phyloP scores from a whole-genome alignment of 2,329 filamentous ascomycete genomes.

The Biscogniauxia mediterranea region DNA sequence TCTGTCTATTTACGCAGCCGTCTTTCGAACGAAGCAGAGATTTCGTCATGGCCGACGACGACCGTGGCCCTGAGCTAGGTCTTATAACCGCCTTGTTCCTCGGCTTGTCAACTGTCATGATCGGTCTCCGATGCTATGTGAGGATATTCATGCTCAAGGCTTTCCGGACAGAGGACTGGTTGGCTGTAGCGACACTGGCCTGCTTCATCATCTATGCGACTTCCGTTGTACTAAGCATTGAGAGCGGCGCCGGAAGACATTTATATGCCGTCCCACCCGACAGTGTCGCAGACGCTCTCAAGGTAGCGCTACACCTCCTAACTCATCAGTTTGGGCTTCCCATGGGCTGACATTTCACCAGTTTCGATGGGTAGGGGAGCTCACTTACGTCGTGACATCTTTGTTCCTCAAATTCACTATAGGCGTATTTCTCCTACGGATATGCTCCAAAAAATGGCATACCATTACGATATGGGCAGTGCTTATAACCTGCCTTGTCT shows the following conservation, averaged over 20 bases:
- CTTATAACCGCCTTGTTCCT: constrained; percentile 14
- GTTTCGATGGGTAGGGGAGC: constrained; percentile 37
- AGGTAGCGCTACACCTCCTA: constrained; percentile 16
- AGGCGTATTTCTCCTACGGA: constrained; percentile 39
- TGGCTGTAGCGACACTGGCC: constrained; percentile 21
- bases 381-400: constrained; percentile 39
- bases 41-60: constrained; percentile 18
- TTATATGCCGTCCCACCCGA: constrained; percentile 15
- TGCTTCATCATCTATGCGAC: constrained; percentile 20
- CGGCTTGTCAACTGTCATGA: constrained; percentile 20
- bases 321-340: not conserved
- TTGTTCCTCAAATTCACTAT: constrained; percentile 39
- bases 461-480: constrained; percentile 34
- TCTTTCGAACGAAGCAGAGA: too few species aligned
- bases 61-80: constrained; percentile 27
- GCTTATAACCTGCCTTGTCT: constrained; percentile 32
- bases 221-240: constrained; percentile 21
- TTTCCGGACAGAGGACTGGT: constrained; percentile 27
- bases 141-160: constrained; percentile 21
- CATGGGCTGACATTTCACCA: not conserved
- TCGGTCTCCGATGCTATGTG: constrained; percentile 30
- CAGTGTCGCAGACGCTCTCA: constrained; percentile 21
- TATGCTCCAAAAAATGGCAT: constrained; percentile 35
- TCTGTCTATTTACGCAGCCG: too few species aligned
- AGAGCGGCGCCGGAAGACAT: constrained; percentile 24